Percentiles rank a stretch among this genome's conserved stretches.
phyloP scores from a whole-genome alignment of 352 stramenopile species.

The Globisporangium cylindrosporum region DNA sequence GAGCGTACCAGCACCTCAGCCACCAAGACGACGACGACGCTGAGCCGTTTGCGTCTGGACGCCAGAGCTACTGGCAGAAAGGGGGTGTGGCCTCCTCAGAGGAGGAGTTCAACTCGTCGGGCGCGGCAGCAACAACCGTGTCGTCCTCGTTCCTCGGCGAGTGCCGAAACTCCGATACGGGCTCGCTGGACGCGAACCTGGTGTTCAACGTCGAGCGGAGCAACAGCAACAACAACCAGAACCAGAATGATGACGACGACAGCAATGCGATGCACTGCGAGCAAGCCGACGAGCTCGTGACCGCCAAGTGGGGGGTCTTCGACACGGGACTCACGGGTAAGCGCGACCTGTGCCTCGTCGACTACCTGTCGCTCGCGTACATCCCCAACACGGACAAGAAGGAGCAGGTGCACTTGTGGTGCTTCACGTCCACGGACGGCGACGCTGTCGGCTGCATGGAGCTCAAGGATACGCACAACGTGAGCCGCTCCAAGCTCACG shows the following conservation, averaged over 20 bases:
- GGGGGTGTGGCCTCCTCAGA: conserved; percentile 17
- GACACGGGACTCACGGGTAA: conserved; percentile 56
- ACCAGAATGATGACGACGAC: conserved; percentile 9
- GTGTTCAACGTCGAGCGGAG: conserved; percentile 17
- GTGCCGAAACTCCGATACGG: conserved; percentile 27
- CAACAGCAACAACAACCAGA: conserved; percentile 19
- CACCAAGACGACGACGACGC: conserved; percentile 15
- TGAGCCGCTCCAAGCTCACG: conserved; percentile 50
- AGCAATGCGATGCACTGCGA: conserved; percentile 21
- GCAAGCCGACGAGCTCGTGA: conserved; percentile 53
- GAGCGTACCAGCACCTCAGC: conserved; percentile 13
- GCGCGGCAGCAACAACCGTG: neutral
- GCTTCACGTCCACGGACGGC: conserved; percentile 68
- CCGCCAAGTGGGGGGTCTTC: conserved; percentile 75
- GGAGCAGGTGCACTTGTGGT: conserved; percentile 66
- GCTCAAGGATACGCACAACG: conserved; percentile 68
- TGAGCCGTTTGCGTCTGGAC: conserved; percentile 4
- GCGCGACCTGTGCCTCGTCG: conserved; percentile 68
- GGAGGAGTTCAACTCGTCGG: neutral
- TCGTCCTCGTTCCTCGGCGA: conserved; percentile 11
- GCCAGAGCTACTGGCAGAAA: conserved; percentile 26
- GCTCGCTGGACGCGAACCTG: conserved; percentile 23
- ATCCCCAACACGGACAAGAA: conserved; percentile 57
- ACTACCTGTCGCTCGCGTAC: conserved; percentile 67
- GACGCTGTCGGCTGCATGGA: conserved; percentile 77